Conservation (phyloP, 805 yeast species). For the Kluyveromyces aestuarii region DNA sequence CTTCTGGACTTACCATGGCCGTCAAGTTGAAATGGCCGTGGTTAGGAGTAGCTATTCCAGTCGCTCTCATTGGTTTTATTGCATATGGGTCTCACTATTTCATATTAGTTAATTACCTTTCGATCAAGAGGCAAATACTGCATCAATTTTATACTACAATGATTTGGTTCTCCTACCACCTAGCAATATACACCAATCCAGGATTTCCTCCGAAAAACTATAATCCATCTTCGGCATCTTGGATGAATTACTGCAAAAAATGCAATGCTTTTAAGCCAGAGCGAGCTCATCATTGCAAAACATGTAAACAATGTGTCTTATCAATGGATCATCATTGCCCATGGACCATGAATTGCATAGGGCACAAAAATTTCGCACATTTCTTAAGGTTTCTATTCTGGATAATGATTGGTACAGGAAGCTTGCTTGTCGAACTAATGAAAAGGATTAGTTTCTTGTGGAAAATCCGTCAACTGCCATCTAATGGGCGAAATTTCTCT, state of each 20-base stretch:
- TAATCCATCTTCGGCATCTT: slow-evolving; percentile 36
- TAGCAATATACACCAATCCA: slow-evolving; percentile 60
- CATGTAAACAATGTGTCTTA: slow-evolving; percentile 64
- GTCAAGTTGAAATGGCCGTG: slow-evolving; percentile 39
- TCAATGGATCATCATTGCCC: slow-evolving; percentile 94
- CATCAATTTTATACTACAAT: slow-evolving; percentile 41
- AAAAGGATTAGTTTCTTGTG: slow-evolving; percentile 37
- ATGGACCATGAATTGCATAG: slow-evolving; percentile 90
- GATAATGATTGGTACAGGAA: slow-evolving; percentile 46
- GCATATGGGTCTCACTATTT: slow-evolving; percentile 58
- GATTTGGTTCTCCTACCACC: slow-evolving; percentile 65
- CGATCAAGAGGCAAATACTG: slow-evolving; percentile 32
- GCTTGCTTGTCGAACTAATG: slow-evolving; percentile 35
- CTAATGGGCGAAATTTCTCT: slow-evolving; percentile 40
- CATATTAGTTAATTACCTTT: slow-evolving; percentile 39
- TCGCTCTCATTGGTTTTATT: slow-evolving; percentile 42
- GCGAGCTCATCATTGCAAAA: slow-evolving; percentile 77
- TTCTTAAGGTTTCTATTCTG: slow-evolving; percentile 67
- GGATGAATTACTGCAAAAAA: slow-evolving; percentile 66
- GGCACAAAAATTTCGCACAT: slow-evolving; percentile 67
- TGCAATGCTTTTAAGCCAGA: slow-evolving; percentile 72
- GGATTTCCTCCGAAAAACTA: slow-evolving; percentile 55
- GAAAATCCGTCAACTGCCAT: slow-evolving; percentile 42
- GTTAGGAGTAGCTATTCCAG: slow-evolving; percentile 54
- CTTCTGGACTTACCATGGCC: slow-evolving; percentile 18